These are phyloP conservation scores for Leishmania aethiopica DNA, from an alignment of 208 protist genomes.

Conservation along the genomic window DNA sequence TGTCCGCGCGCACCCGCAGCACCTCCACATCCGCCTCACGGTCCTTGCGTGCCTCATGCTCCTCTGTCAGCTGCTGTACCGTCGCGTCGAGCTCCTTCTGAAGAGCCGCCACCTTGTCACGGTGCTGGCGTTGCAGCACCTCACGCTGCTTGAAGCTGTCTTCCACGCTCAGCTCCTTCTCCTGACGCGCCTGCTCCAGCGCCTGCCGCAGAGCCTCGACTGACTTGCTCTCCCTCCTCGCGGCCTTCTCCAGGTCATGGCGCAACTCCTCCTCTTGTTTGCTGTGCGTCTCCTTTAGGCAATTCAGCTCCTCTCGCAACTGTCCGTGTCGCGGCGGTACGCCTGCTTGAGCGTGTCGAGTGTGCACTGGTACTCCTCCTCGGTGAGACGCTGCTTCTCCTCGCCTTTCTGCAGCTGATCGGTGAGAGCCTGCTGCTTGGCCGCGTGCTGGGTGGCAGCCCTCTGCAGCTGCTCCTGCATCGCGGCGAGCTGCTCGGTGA, in stretches of 20 bases:
- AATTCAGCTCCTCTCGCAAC: conserved; percentile 49
- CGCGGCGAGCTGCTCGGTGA: conserved; percentile 48
- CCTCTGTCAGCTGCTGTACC: conserved; percentile 52
- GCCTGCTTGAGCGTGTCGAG: conserved; percentile 52
- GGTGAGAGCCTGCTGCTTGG: conserved; percentile 46
- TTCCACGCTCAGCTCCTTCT: conserved; percentile 52
- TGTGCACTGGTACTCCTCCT: conserved; percentile 49
- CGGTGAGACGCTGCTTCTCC: conserved; percentile 44
- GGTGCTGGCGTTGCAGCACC: conserved; percentile 58
- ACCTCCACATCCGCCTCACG: conserved; percentile 63
- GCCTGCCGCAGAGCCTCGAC: conserved; percentile 55
- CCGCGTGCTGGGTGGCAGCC: conserved; percentile 33
- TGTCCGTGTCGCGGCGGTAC: conserved; percentile 49
- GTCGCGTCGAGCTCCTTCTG: conserved; percentile 51
- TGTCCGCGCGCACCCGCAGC: conserved; percentile 52
- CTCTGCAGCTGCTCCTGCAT: conserved; percentile 55
- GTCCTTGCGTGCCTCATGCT: conserved; percentile 60
- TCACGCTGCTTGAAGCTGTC: conserved; percentile 58
- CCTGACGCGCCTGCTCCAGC: conserved; percentile 54
- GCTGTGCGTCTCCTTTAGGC: conserved; percentile 31
- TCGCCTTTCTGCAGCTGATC: conserved; percentile 59
- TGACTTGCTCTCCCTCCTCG: conserved; percentile 54
- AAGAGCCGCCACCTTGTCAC: conserved; percentile 52
- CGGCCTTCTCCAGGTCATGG: conserved; percentile 44
- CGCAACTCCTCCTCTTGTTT: conserved; percentile 46